A percentile compares a stretch with the other conserved stretches of the same genome.
These are phyloP conservation scores for Lachancea nothofagi DNA, from an alignment of 805 yeast genomes.

Conservation along the genomic window DNA sequence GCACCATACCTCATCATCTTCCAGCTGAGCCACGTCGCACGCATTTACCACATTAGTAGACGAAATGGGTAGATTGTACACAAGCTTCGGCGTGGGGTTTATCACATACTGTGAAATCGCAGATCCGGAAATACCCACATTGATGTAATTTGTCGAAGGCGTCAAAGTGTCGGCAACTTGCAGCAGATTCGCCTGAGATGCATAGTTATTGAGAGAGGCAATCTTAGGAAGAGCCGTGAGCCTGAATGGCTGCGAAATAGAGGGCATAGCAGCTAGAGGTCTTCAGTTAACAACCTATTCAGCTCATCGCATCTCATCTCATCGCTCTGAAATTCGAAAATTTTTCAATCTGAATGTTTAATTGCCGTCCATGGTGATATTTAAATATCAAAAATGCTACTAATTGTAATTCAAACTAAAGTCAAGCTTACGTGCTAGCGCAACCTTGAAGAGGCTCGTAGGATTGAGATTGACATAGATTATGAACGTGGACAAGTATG, in stretches of 20 bases:
- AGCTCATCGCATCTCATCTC: slow-evolving; percentile 10
- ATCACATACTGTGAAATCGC: slow-evolving; percentile 32
- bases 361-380: background rate
- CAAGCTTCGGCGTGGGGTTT: slow-evolving; percentile 34
- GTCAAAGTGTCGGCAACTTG: slow-evolving; percentile 25
- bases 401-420: too few species aligned
- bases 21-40: slow-evolving; percentile 21
- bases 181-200: slow-evolving; percentile 20
- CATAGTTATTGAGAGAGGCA: slow-evolving; percentile 24
- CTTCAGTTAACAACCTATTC: background rate
- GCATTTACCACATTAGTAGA: slow-evolving; percentile 33
- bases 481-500: slow-evolving; percentile 14
- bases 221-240: slow-evolving; percentile 32
- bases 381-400: too few species aligned
- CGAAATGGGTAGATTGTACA: slow-evolving; percentile 30
- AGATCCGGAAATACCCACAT: slow-evolving; percentile 33
- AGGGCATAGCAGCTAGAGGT: slow-evolving; percentile 20
- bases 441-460: background rate
- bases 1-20: slow-evolving; percentile 22
- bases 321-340: background rate
- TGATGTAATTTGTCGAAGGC: slow-evolving; percentile 26
- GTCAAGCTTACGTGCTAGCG: background rate
- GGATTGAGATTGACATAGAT: background rate
- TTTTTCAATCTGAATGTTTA: slow-evolving; percentile 2
- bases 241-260: slow-evolving; percentile 34